Evolutionary conservation across 83 land plant genomes (phyloP), one percentile per base, ranked within the genome.

Genomic region (Larix sibirica): DNA sequence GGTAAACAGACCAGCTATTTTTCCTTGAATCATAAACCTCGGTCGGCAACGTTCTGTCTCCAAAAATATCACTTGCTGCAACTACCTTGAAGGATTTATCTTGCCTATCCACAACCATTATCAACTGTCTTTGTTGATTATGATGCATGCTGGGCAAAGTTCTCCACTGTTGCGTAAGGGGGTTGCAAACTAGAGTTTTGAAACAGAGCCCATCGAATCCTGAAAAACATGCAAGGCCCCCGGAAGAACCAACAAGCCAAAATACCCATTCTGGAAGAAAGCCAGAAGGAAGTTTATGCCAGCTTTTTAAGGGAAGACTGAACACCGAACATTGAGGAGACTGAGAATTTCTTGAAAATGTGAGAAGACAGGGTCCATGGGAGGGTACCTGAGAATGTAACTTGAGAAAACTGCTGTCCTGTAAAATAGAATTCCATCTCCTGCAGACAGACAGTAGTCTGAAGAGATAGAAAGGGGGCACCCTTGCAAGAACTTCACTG

Each of bases 301-400:
- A 90, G 20, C 86, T 83, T 71, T 85, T 87, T 80, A 90, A 80
- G 8, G 93, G 95, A 70, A 91, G 78, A 86, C 92, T 90, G 80
- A 89, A 93, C 12, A 93, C 86, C 7, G 89, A 89, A 73, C 90
- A 91, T 68, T 87, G 93, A n/a, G 83, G 87, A n/a, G 83, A 81
- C 56, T 86, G 89, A 1, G 82, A 80, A 61, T 84, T 90, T 83
- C 80, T 89, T 91, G 90, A 89, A 65, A 89, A 87, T 33, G 92
- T 86, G 47, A 93, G 87, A 81, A 93, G 86, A 79, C 95, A 93
- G 21, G 95, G 95, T 33, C 95, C 95, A 80, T 93, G 95, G 21
- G 95, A 86, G 12, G 93, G 90, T 47, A 88, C 87, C 74, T 88
- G 90, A 0, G 93, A 85, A 70, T 91, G 93, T 63, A 89, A 86